phyloP scores from a whole-genome alignment of 345 rosid species.

The Gossypium stocksii region DNA sequence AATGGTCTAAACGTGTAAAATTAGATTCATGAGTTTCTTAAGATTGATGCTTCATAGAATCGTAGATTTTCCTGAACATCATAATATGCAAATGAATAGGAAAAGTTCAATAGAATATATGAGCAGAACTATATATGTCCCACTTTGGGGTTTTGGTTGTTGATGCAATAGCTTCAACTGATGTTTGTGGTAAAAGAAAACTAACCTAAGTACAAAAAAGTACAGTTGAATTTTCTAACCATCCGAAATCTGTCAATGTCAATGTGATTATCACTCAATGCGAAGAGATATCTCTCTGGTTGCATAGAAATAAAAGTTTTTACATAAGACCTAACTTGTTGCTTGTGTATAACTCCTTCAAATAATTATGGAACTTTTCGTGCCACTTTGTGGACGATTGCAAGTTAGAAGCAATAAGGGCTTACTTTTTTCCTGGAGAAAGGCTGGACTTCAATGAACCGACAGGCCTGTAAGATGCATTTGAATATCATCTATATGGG shows the following conservation, averaged over 20 bases:
- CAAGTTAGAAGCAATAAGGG: neutral
- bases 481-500: neutral
- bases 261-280: neutral
- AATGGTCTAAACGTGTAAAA: neutral
- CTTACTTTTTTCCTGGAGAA: neutral
- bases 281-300: neutral
- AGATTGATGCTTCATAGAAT: neutral
- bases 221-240: neutral
- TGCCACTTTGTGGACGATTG: neutral
- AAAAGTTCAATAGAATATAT: neutral
- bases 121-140: neutral
- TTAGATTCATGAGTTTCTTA: neutral
- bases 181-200: neutral
- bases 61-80: neutral
- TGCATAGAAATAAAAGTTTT: conserved; percentile 4
- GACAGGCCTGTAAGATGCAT: neutral
- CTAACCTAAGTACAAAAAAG: neutral
- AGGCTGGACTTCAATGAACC: neutral
- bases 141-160: conserved; percentile 6
- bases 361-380: neutral
- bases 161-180: neutral
- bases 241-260: neutral
- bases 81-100: neutral
- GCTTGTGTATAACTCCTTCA: neutral
- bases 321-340: neutral